These are phyloP conservation scores for Fusarium redolens DNA, from an alignment of 2,329 filamentous ascomycete genomes.

Conservation along the genomic window DNA sequence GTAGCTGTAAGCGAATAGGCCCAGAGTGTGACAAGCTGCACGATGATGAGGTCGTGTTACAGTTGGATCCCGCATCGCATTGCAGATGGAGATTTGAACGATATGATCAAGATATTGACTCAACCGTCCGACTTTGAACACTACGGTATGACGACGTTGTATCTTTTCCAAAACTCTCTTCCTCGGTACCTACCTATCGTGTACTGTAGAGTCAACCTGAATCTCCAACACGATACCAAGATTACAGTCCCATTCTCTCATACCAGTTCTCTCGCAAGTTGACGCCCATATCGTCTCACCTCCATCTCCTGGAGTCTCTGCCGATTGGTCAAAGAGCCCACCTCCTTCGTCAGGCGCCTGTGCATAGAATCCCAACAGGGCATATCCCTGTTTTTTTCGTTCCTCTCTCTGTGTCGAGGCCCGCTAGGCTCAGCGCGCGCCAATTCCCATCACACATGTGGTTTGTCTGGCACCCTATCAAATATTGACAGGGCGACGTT, in stretches of 20 bases:
- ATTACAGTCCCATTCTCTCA: not conserved
- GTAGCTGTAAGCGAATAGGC: constrained; percentile 27
- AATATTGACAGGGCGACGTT: constrained; percentile 32
- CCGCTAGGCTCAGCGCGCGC: constrained; percentile 25
- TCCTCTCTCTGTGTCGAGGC: not conserved
- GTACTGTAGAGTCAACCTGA: constrained; percentile 5
- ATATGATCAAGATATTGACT: constrained; percentile 20
- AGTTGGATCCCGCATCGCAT: constrained; percentile 27
- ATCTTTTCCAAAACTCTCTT: not conserved
- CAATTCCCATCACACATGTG: constrained; percentile 44
- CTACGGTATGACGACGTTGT: not conserved
- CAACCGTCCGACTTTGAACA: not conserved
- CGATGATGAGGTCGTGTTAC: constrained; percentile 39
- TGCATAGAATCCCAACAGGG: constrained; percentile 35
- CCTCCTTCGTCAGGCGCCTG: constrained; percentile 41
- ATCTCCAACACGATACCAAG: constrained; percentile 12
- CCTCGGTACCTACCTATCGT: not conserved
- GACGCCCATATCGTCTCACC: constrained; percentile 42
- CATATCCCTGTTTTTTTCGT: constrained; percentile 26
- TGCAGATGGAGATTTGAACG: constrained; percentile 12
- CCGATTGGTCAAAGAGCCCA: constrained; percentile 33
- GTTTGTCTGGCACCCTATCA: constrained; percentile 43
- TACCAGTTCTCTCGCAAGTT: not conserved
- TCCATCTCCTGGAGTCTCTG: constrained; percentile 27
- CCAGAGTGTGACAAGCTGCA: constrained; percentile 35